These are phyloP conservation scores for Patellifolia procumbens DNA, from an alignment of 179 eudicot species.

Conservation along the genomic window DNA sequence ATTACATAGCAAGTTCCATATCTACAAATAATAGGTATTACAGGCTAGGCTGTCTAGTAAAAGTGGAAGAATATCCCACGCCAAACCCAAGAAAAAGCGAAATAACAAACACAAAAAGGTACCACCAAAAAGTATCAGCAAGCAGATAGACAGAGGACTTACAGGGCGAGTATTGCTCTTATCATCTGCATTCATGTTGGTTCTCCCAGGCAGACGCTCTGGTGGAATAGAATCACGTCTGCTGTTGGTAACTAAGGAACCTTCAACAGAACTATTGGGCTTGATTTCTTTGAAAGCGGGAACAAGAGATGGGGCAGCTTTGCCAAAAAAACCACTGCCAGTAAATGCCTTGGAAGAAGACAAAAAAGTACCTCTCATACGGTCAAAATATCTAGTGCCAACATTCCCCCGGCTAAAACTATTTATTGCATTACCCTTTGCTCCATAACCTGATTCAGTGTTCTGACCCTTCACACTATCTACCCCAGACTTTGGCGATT, in stretches of 20 bases:
- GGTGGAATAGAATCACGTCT: constrained; percentile 55
- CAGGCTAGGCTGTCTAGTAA: neutral
- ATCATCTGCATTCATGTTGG: constrained; percentile 56
- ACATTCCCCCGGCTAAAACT: constrained; percentile 61
- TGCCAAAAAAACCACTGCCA: constrained; percentile 80
- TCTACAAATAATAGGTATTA: neutral
- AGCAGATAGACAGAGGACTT: constrained; percentile 37
- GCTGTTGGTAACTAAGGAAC: constrained; percentile 46
- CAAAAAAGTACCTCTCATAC: constrained; percentile 80
- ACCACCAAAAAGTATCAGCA: constrained; percentile 5
- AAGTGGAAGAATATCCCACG: neutral
- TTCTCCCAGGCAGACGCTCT: constrained; percentile 44
- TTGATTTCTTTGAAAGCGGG: constrained; percentile 63
- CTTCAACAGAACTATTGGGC: constrained; percentile 48
- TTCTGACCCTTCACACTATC: constrained; percentile 51
- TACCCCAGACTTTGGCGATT: constrained; percentile 45
- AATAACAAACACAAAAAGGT: neutral
- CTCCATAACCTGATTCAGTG: constrained; percentile 45
- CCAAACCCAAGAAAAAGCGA: neutral
- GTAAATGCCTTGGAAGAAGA: constrained; percentile 87
- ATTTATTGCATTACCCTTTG: constrained; percentile 46
- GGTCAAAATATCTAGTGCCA: constrained; percentile 86
- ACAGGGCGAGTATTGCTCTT: constrained; percentile 58
- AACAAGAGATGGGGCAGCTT: constrained; percentile 45
- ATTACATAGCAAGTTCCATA: neutral